phyloP scores from a whole-genome alignment of 768 basidiomycete genomes.

The Pluteus cervinus region DNA sequence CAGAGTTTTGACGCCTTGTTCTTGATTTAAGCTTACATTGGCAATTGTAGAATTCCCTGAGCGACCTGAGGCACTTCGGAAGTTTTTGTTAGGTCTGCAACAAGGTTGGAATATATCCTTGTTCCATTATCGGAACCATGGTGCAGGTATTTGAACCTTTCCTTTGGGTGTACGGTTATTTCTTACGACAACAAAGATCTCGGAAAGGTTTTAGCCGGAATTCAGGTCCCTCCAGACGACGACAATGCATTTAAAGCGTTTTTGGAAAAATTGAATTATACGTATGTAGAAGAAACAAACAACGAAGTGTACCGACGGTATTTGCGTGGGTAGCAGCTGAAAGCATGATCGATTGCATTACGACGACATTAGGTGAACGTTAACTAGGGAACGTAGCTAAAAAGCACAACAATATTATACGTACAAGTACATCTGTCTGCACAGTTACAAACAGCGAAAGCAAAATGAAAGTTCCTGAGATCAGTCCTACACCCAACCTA shows the following conservation, averaged over 20 bases:
- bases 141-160: constrained; percentile 62
- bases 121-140: constrained; percentile 98
- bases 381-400: too few species aligned
- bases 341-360: too few species aligned
- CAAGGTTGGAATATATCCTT: constrained; percentile 91
- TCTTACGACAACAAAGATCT: constrained; percentile 50
- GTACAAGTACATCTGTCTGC: neutral
- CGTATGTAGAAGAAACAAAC: constrained; percentile 89
- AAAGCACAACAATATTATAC: too few species aligned
- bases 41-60: constrained; percentile 82
- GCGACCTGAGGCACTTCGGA: constrained; percentile 83
- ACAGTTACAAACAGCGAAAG: neutral
- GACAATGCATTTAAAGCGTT: constrained; percentile 66
- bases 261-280: constrained; percentile 74
- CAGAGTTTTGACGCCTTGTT: constrained; percentile 21
- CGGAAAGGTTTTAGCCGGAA: constrained; percentile 88
- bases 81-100: constrained; percentile 81
- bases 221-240: constrained; percentile 80
- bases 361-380: too few species aligned
- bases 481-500: neutral
- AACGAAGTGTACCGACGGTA: constrained; percentile 81
- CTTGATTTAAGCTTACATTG: constrained; percentile 1
- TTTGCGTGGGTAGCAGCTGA: constrained; percentile 39
- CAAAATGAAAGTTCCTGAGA: neutral
- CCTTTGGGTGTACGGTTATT: neutral